A percentile compares a stretch with the other conserved stretches of the same genome.
Evolutionary conservation across 75 land plant genomes (phyloP).

Genomic region (Cryptomeria japonica): DNA sequence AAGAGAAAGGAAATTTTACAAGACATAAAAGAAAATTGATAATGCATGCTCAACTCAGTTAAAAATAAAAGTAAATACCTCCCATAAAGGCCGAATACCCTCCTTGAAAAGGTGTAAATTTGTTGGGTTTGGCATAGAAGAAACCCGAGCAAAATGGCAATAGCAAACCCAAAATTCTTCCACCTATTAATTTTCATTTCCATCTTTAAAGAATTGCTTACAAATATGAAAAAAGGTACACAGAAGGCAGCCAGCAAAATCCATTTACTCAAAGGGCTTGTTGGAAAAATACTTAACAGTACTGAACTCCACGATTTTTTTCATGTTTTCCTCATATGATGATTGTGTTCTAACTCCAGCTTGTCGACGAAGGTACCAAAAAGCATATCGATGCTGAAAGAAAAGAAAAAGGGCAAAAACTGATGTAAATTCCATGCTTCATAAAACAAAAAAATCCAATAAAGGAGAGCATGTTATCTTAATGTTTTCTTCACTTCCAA

Average conservation of each 20-base stretch:
- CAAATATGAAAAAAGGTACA: background rate
- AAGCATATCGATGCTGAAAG: constrained; percentile 83
- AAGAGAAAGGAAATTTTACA: background rate
- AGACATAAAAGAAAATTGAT: background rate
- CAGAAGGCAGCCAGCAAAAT: background rate
- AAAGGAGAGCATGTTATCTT: background rate
- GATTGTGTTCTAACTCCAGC: constrained; percentile 85
- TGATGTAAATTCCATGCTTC: background rate
- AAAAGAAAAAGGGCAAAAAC: background rate
- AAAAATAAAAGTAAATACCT: constrained; percentile 53
- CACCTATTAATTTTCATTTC: constrained; percentile 42
- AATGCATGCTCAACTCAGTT: background rate
- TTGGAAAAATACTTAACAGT: constrained; percentile 52
- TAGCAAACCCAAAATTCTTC: constrained; percentile 97
- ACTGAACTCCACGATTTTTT: constrained; percentile 94
- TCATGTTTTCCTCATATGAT: constrained; percentile 95
- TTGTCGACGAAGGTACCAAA: constrained; percentile 96
- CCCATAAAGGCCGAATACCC: constrained; percentile 98
- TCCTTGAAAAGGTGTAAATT: constrained; percentile 98
- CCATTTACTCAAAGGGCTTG: background rate
- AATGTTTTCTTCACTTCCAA: background rate
- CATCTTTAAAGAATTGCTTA: constrained; percentile 1
- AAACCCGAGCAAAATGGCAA: constrained; percentile 91
- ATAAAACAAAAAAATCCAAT: background rate
- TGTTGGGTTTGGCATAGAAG: constrained; percentile 83